Conservation (phyloP, 306 rosid species). For the Sindora glabra region DNA sequence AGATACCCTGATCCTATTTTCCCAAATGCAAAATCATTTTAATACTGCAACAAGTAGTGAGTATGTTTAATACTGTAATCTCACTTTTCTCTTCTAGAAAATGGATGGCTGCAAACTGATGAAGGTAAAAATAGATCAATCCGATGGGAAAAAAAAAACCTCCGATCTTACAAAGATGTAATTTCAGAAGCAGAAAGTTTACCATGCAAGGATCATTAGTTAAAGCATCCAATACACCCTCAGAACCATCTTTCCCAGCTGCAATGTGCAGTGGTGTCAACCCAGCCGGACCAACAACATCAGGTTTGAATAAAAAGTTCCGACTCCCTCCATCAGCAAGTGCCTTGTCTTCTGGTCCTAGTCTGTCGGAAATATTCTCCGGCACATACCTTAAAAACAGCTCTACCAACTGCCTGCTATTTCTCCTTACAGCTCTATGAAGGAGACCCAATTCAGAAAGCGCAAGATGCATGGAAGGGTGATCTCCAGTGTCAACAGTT, state of each 20-base stretch:
- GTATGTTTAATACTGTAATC: too few species aligned
- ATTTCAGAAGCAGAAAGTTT: conserved; percentile 13
- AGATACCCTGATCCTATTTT: neutral
- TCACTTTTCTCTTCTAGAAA: too few species aligned
- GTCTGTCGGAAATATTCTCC: conserved; percentile 22
- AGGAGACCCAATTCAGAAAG: conserved; percentile 66
- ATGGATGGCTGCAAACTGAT: too few species aligned
- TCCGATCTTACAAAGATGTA: neutral
- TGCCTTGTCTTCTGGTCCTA: conserved; percentile 29
- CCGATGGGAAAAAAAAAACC: too few species aligned
- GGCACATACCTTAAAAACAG: conserved; percentile 59
- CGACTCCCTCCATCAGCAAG: conserved; percentile 23
- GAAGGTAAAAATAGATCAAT: too few species aligned
- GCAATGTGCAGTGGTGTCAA: conserved; percentile 93
- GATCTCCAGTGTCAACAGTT: conserved; percentile 51
- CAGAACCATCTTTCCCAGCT: conserved; percentile 78
- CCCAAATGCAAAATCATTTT: neutral
- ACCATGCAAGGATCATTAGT: conserved; percentile 80
- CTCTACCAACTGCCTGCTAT: conserved; percentile 62
- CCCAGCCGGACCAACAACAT: conserved; percentile 64
- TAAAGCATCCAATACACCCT: conserved; percentile 70
- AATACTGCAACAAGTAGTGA: neutral
- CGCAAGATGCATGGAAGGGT: conserved; percentile 45
- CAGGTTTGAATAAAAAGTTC: conserved; percentile 70
- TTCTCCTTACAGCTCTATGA: conserved; percentile 81